These are phyloP conservation scores for Hysterium pulicare DNA, from an alignment of 2,329 filamentous ascomycete species.

Conservation along the genomic window DNA sequence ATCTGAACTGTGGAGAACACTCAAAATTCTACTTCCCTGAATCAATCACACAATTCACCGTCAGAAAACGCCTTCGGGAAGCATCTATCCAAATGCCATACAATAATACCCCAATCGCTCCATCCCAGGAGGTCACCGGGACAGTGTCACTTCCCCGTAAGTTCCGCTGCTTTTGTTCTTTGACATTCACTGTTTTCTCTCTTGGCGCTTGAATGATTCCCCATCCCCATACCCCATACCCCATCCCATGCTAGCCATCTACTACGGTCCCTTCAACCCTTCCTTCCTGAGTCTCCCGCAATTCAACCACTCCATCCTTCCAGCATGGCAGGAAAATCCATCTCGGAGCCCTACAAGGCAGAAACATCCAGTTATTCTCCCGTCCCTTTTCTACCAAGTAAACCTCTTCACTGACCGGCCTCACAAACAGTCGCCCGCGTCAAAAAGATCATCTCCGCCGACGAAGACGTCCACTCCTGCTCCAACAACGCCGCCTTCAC, in stretches of 20 bases:
- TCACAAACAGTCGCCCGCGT: conserved; percentile 75
- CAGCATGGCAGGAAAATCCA: no score
- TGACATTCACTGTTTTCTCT: conserved; percentile 1
- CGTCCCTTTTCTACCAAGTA: neutral
- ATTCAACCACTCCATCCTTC: no score
- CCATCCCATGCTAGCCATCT: neutral
- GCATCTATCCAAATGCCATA: conserved; percentile 93
- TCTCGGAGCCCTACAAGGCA: neutral
- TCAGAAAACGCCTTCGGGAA: no score
- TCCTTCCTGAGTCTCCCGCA: no score
- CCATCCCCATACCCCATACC: neutral
- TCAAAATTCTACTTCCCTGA: no score
- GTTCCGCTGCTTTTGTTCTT: conserved; percentile 30
- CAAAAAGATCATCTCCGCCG: conserved; percentile 89
- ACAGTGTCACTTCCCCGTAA: conserved; percentile 80
- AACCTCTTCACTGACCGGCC: conserved; percentile 5
- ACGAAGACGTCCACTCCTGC: conserved; percentile 80
- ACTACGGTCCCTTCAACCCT: neutral
- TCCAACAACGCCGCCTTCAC: conserved; percentile 94
- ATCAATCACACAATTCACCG: no score
- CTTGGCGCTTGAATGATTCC: neutral
- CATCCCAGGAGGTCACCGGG: conserved; percentile 77
- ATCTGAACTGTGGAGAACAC: no score
- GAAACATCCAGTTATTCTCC: neutral
- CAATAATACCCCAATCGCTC: conserved; percentile 80